These are phyloP conservation scores for Echinochloa phyllopogon DNA, from an alignment of 176 grass and related monocot species.

Conservation along the genomic window DNA sequence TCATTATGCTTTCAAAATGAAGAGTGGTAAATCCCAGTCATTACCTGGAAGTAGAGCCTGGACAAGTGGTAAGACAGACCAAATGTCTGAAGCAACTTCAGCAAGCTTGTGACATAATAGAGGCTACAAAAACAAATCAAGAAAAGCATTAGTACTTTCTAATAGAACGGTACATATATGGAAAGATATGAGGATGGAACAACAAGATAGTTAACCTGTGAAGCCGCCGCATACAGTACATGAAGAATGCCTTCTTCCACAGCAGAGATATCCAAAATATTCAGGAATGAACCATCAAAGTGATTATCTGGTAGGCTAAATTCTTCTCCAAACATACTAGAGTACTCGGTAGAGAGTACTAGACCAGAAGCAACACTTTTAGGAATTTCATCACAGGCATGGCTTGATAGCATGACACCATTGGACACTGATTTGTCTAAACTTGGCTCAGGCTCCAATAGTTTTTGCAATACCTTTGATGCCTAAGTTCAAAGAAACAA, in stretches of 20 bases:
- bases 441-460: constrained; percentile 58
- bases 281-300: constrained; percentile 66
- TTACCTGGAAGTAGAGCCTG: constrained; percentile 97
- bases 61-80: constrained; percentile 85
- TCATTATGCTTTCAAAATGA: constrained; percentile 28
- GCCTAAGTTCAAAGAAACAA: constrained; percentile 62
- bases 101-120: constrained; percentile 71
- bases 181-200: constrained; percentile 34
- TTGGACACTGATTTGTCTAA: constrained; percentile 43
- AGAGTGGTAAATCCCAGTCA: constrained; percentile 19
- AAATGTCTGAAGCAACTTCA: constrained; percentile 79
- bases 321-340: constrained; percentile 86
- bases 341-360: constrained; percentile 62
- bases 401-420: constrained; percentile 29
- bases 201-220: constrained; percentile 67
- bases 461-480: constrained; percentile 67
- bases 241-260: constrained; percentile 98
- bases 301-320: constrained; percentile 60
- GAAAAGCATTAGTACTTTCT: constrained; percentile 29
- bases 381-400: constrained; percentile 56
- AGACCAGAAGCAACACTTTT: constrained; percentile 57
- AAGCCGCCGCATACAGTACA: constrained; percentile 80
- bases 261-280: constrained; percentile 90
- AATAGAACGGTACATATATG: constrained; percentile 24
- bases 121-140: constrained; percentile 73